Base-by-base conservation (phyloP, 2,329 filamentous ascomycete species). In the Rasamsonia emersonii region DNA sequence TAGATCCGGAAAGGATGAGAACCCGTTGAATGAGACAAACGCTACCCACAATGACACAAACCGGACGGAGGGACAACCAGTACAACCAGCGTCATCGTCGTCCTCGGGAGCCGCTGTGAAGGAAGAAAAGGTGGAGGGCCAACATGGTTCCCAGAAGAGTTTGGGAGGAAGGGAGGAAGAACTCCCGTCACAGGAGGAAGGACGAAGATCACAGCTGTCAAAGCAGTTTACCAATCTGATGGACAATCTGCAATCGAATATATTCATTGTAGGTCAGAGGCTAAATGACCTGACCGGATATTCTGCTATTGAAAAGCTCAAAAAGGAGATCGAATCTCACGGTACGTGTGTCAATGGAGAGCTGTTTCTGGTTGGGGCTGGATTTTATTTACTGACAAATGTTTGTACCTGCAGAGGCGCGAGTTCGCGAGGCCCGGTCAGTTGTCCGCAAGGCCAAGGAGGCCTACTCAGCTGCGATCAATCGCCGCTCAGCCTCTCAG, bases 241-340 rank as follows among this genome's bases (percentile, higher is more conserved):
- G 84, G 91, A 98, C 63, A 79, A 84, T 42, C 58, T 95, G 13
- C 86, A 96, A 53, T 75, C 80, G 18, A 86, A 89, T 47, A 72
- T 93, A 27, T 82, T 94, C 42, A 73, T 81, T 31, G 88, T 88
- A 3, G 85, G 85, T 2, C 84, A 91, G 54, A 82, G 83, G 37
- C 75, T 98, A 59, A 98, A 95, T 60, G 85, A 88, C 49, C 75
- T 95, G 33, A 98, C 91, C 2, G 91, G 91, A 43, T 98, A 96
- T 66, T 82, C 83, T 1, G 78, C 82, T 25, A 96, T 98, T 56
- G 88, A 95, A 58, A 67, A 75, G 15, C 74, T 98, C 45, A 93
- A 94, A 55, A 63, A 67, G 7, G 76, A 82, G 37, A 96, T 96
- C 58, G 70, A 77, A 10, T 57, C 62, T 14, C 81, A 79, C 62